phyloP scores from a whole-genome alignment of 192 early-diverging fungal species.

The Helicostylum pulchrum region DNA sequence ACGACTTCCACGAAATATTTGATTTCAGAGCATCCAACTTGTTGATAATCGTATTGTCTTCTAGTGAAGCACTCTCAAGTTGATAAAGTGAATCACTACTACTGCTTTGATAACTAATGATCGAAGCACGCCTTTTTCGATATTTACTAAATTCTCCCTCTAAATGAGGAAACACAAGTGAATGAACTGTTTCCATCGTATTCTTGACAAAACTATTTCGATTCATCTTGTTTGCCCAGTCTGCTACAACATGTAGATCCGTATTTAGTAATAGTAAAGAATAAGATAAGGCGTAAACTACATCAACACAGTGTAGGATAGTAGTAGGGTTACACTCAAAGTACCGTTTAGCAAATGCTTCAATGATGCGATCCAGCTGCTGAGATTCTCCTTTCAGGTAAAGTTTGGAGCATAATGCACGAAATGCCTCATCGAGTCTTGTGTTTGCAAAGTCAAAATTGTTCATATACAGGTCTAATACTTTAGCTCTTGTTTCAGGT shows the following conservation, averaged over 20 bases:
- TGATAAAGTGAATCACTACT: not conserved
- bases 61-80: not conserved
- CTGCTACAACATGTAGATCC: slow-evolving; percentile 83
- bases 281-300: slow-evolving; percentile 81
- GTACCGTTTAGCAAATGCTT: slow-evolving; percentile 75
- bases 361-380: slow-evolving; percentile 82
- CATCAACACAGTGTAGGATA: slow-evolving; percentile 44
- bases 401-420: slow-evolving; percentile 66
- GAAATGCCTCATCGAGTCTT: slow-evolving; percentile 67
- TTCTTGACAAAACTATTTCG: slow-evolving; percentile 69
- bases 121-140: not conserved
- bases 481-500: slow-evolving; percentile 14
- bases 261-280: slow-evolving; percentile 89
- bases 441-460: slow-evolving; percentile 68
- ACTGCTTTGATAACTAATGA: not conserved
- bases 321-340: slow-evolving; percentile 72
- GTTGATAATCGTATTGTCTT: not conserved
- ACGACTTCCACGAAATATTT: slow-evolving; percentile 7
- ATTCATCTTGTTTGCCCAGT: slow-evolving; percentile 62
- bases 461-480: slow-evolving; percentile 66
- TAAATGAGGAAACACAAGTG: not conserved
- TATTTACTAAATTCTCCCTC: not conserved
- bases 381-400: slow-evolving; percentile 89
- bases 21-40: not conserved
- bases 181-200: slow-evolving; percentile 43